Evolutionary conservation across 2,329 filamentous ascomycete genomes (phyloP).

Genomic region (Aspergillus flavus): DNA sequence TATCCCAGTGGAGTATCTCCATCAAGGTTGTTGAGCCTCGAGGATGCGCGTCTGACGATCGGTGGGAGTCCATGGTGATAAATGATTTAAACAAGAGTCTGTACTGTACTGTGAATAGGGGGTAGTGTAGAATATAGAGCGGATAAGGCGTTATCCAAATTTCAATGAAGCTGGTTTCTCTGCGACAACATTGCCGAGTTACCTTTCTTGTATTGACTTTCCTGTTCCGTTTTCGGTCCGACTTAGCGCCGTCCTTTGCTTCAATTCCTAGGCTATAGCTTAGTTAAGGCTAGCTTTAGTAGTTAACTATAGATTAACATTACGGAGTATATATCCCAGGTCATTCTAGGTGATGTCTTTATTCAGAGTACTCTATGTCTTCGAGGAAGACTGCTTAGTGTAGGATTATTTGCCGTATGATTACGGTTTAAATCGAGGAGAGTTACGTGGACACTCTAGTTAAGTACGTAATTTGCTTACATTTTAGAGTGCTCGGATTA

Average conservation of each 20-base stretch:
- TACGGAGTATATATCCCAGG: too few relatives aligned
- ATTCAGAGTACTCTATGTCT: too few relatives aligned
- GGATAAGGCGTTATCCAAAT: not conserved
- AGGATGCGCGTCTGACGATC: constrained; percentile 10
- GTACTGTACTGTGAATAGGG: not conserved
- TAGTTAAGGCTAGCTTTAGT: not conserved
- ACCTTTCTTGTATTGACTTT: not conserved
- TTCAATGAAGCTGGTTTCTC: not conserved
- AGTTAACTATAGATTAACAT: too few relatives aligned
- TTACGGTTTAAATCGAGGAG: too few relatives aligned
- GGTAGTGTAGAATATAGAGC: not conserved
- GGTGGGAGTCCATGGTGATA: constrained; percentile 17
- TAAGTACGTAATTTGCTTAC: too few relatives aligned
- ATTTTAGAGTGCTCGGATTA: too few relatives aligned
- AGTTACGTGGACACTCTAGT: too few relatives aligned
- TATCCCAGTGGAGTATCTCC: constrained; percentile 39
- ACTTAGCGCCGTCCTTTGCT: constrained; percentile 2
- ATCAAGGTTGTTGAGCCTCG: constrained; percentile 21
- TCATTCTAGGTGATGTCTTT: too few relatives aligned
- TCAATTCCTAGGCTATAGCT: not conserved
- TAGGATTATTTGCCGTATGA: too few relatives aligned
- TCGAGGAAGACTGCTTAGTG: too few relatives aligned
- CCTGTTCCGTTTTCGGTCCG: constrained; percentile 4
- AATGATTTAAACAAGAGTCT: not conserved
- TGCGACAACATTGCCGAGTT: not conserved